Evolutionary conservation across 305 asterid genomes (phyloP).

Genomic region (Ajuga reptans): DNA sequence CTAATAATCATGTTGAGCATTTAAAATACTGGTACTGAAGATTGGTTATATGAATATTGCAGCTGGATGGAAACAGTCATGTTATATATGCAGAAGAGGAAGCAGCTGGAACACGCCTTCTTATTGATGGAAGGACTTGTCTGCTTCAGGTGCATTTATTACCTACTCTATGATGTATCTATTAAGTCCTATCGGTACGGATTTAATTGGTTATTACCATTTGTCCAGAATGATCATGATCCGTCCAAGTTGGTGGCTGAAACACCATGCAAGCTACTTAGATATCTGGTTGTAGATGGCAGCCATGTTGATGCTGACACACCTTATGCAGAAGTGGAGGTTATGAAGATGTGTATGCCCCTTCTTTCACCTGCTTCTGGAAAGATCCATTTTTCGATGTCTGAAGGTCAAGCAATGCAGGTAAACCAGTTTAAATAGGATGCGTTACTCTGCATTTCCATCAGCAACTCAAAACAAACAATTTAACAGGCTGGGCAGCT

Average conservation of each 20-base stretch:
- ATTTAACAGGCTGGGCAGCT: conserved; percentile 78
- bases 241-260: conserved; percentile 94
- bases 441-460: conserved; percentile 9
- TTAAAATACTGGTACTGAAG: conserved; percentile 7
- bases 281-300: conserved; percentile 70
- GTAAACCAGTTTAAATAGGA: conserved; percentile 32
- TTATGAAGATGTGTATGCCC: conserved; percentile 99
- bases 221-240: conserved; percentile 89
- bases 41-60: conserved; percentile 34
- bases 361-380: conserved; percentile 99
- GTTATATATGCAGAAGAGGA: conserved; percentile 94
- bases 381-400: conserved; percentile 61
- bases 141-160: conserved; percentile 67
- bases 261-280: conserved; percentile 93
- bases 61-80: conserved; percentile 95
- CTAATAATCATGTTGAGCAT: not conserved
- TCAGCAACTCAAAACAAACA: conserved; percentile 15
- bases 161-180: conserved; percentile 3
- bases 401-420: conserved; percentile 99
- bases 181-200: not conserved
- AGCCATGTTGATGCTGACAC: conserved; percentile 90
- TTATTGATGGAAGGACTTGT: conserved; percentile 97
- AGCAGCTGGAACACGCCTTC: conserved; percentile 99
- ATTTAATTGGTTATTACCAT: conserved; percentile 12
- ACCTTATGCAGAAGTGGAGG: conserved; percentile 96